These are phyloP conservation scores for Ilex aquifolium DNA, from an alignment of 257 asterid genomes.

Conservation along the genomic window DNA sequence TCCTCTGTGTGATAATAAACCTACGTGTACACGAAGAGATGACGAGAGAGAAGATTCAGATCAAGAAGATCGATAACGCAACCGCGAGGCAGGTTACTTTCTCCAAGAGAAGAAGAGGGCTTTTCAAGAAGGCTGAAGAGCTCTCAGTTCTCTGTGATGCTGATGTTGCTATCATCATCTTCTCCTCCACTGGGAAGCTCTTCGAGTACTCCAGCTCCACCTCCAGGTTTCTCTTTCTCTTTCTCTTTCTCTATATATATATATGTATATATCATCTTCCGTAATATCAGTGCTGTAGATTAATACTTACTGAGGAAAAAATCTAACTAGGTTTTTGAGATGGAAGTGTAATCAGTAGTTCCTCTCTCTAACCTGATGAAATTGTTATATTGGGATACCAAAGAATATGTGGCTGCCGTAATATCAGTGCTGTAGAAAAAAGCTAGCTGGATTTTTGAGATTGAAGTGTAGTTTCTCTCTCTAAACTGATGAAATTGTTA, in stretches of 20 bases:
- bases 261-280: neutral
- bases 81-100: slow-evolving; percentile 76
- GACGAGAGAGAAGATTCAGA: slow-evolving; percentile 82
- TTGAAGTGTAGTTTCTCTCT: too few relatives aligned
- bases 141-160: slow-evolving; percentile 81
- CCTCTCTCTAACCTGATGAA: too few relatives aligned
- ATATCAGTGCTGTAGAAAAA: neutral
- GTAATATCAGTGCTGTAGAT: neutral
- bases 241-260: slow-evolving; percentile 5
- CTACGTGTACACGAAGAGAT: slow-evolving; percentile 11
- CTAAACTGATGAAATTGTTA: too few relatives aligned
- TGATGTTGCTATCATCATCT: slow-evolving; percentile 61
- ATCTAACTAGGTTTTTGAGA: too few relatives aligned
- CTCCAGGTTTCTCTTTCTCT: slow-evolving; percentile 44
- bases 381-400: too few relatives aligned
- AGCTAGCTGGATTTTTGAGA: too few relatives aligned
- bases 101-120: slow-evolving; percentile 76
- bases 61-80: slow-evolving; percentile 71
- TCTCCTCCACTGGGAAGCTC: slow-evolving; percentile 70
- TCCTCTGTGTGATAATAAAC: neutral
- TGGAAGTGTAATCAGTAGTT: too few relatives aligned
- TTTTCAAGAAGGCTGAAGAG: slow-evolving; percentile 84
- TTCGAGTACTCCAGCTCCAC: slow-evolving; percentile 62
- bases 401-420: neutral
- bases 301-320: too few relatives aligned